These are phyloP conservation scores for Neurospora sp. DNA, from an alignment of 495 filamentous ascomycete genomes.

Conservation along the genomic window DNA sequence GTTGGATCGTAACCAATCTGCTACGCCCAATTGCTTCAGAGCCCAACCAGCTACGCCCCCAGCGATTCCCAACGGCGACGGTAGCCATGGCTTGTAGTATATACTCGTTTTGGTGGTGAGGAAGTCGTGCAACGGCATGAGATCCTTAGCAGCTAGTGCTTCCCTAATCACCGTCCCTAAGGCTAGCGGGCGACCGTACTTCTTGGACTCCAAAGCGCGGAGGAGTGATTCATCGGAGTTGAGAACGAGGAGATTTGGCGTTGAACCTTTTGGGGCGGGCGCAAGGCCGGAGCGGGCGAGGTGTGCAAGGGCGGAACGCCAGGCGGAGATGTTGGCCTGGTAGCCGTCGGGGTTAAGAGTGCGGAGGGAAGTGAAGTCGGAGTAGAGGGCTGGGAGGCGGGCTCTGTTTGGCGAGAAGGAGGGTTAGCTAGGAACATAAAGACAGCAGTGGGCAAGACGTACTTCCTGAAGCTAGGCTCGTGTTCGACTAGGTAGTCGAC, in stretches of 20 bases:
- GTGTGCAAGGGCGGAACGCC: slow-evolving; percentile 61
- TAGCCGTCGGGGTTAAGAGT: slow-evolving; percentile 87
- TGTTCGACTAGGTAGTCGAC: slow-evolving; percentile 36
- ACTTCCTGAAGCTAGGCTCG: slow-evolving; percentile 37
- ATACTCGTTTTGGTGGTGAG: slow-evolving; percentile 49
- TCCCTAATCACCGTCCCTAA: slow-evolving; percentile 73
- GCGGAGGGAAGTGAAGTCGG: slow-evolving; percentile 72
- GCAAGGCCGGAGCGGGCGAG: slow-evolving; percentile 53
- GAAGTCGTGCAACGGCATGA: slow-evolving; percentile 60
- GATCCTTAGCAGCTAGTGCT: slow-evolving; percentile 52
- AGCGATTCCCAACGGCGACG: slow-evolving; percentile 9
- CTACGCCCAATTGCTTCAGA: slow-evolving; percentile 55
- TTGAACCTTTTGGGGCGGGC: slow-evolving; percentile 39
- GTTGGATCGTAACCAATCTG: slow-evolving; percentile 31
- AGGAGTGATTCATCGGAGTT: slow-evolving; percentile 58
- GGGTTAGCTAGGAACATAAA: not conserved
- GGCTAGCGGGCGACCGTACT: slow-evolving; percentile 78
- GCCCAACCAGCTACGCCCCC: slow-evolving; percentile 64
- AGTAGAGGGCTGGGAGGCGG: slow-evolving; percentile 86
- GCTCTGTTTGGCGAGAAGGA: slow-evolving; percentile 41
- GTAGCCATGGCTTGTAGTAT: slow-evolving; percentile 39
- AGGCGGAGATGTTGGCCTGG: slow-evolving; percentile 71
- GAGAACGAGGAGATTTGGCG: slow-evolving; percentile 48
- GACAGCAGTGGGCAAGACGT: not conserved
- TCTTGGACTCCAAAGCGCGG: slow-evolving; percentile 58